phyloP scores from a whole-genome alignment of 2,329 filamentous ascomycete species.

The Orbilia quercus region DNA sequence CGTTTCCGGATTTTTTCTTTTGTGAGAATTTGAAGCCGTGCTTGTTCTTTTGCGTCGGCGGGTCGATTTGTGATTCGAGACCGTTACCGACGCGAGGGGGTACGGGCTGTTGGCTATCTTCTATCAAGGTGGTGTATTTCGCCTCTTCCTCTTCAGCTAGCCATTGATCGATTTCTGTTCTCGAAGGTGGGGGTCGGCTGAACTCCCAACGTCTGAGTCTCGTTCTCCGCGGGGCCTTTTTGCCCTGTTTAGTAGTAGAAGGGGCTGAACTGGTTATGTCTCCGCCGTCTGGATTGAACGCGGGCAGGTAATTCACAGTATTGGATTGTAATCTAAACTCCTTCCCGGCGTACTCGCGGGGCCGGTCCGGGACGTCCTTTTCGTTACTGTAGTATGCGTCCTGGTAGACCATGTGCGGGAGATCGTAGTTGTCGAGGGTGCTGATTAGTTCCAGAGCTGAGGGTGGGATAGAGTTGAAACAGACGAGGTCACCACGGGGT shows the following conservation, averaged over 20 bases:
- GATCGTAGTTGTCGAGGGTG: slow-evolving; percentile 70
- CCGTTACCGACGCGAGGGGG: slow-evolving; percentile 57
- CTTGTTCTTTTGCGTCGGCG: slow-evolving; percentile 82
- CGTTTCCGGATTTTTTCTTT: slow-evolving; percentile 76
- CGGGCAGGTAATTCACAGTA: slow-evolving; percentile 80
- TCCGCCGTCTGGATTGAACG: slow-evolving; percentile 74
- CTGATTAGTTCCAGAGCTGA: slow-evolving; percentile 65
- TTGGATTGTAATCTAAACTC: slow-evolving; percentile 82
- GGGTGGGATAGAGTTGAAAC: slow-evolving; percentile 40
- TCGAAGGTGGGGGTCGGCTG: slow-evolving; percentile 75
- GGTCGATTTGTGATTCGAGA: slow-evolving; percentile 84
- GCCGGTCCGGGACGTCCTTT: slow-evolving; percentile 79
- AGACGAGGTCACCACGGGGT: slow-evolving; percentile 25
- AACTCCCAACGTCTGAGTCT: slow-evolving; percentile 81
- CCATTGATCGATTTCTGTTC: slow-evolving; percentile 77
- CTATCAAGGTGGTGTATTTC: slow-evolving; percentile 53
- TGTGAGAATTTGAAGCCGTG: slow-evolving; percentile 89
- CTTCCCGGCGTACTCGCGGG: slow-evolving; percentile 85
- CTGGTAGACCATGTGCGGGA: slow-evolving; percentile 80
- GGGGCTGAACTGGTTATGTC: slow-evolving; percentile 60
- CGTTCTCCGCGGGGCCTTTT: slow-evolving; percentile 67
- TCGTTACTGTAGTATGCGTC: slow-evolving; percentile 87
- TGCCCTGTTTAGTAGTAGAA: slow-evolving; percentile 67
- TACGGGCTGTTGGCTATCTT: slow-evolving; percentile 31
- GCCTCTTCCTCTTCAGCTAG: slow-evolving; percentile 65